These are phyloP conservation scores for Quercus cerris DNA, from an alignment of 306 rosid species.

Conservation along the genomic window DNA sequence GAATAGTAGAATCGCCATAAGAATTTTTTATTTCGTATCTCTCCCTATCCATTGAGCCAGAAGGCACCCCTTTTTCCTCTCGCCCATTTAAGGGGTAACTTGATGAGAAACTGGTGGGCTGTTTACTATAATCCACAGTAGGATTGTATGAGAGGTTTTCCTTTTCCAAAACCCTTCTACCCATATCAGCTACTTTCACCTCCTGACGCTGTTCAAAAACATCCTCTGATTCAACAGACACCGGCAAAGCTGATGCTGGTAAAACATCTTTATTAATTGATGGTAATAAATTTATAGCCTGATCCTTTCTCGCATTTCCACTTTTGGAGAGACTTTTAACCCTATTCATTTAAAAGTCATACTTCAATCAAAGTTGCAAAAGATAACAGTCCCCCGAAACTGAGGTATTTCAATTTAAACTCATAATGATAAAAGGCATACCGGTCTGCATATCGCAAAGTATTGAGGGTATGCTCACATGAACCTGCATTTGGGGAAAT, in stretches of 20 bases:
- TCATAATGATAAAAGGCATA: slow-evolving; percentile 27
- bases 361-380: slow-evolving; percentile 20
- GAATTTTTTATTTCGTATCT: slow-evolving; percentile 60
- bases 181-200: slow-evolving; percentile 50
- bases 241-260: slow-evolving; percentile 49
- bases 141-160: slow-evolving; percentile 51
- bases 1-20: slow-evolving; percentile 45
- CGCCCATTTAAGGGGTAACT: slow-evolving; percentile 40
- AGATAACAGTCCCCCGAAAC: not conserved
- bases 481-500: slow-evolving; percentile 98
- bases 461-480: slow-evolving; percentile 93
- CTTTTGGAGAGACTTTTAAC: slow-evolving; percentile 93
- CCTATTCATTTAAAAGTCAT: slow-evolving; percentile 44
- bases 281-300: slow-evolving; percentile 43
- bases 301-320: slow-evolving; percentile 88
- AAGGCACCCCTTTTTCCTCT: slow-evolving; percentile 54
- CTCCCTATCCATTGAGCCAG: slow-evolving; percentile 54
- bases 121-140: slow-evolving; percentile 63
- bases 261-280: slow-evolving; percentile 56
- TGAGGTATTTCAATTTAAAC: slow-evolving; percentile 12
- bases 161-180: slow-evolving; percentile 59
- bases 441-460: slow-evolving; percentile 99
- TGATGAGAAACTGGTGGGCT: slow-evolving; percentile 41
- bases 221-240: slow-evolving; percentile 51
- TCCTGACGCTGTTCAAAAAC: slow-evolving; percentile 60